Evolutionary conservation across 768 basidiomycete genomes (phyloP), one percentile per base, ranked within the genome.

Genomic region (Collybia mongolica): DNA sequence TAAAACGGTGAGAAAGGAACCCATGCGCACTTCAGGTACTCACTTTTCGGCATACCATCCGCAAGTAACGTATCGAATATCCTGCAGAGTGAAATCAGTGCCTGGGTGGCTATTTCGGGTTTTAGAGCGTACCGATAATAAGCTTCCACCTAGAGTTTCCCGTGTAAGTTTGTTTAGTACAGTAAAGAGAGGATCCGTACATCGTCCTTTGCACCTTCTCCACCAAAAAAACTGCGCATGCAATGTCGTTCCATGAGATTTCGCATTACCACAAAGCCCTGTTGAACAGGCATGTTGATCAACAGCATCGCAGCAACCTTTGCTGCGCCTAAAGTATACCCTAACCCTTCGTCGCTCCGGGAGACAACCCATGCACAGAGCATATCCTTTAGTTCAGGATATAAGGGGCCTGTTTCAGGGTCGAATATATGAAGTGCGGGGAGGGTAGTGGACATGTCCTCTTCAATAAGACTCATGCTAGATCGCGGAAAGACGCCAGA

Each of bases 41-140:
- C 60, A 95, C 92, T 86, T 69, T 93, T 93, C 1, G 93, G 93
- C 92, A 96, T 93, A 23, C 86, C 84, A 65, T 96, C 93, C 15
- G 93, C 93, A 24, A 95, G 76, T 19, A 95, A 65, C 0, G 93
- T 95, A 63, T 95, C 93, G 55, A 96, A 96, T 61, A 95, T 93
- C 59, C 91, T 93, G 59, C 47, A 59, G 48, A 43, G 39, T 24
- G 38, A 42, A 12, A 40, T 43, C 24, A 53, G 48, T 39, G 36
- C n/a, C 15, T 39, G 12, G 23, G 26, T 40, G 17, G 50, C 4
- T 52, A n/a, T 9, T 28, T 48, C 17, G 15, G 38, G 18, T 15
- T 54, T 19, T 29, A 39, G 41, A 38, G 53, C 52, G 46, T 62
- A 92, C 90, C 93, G 82, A 69, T 91, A 93, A 67, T 95, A 95